Base-by-base conservation (phyloP, 805 yeast genomes). In the Yarrowia sp. region DNA sequence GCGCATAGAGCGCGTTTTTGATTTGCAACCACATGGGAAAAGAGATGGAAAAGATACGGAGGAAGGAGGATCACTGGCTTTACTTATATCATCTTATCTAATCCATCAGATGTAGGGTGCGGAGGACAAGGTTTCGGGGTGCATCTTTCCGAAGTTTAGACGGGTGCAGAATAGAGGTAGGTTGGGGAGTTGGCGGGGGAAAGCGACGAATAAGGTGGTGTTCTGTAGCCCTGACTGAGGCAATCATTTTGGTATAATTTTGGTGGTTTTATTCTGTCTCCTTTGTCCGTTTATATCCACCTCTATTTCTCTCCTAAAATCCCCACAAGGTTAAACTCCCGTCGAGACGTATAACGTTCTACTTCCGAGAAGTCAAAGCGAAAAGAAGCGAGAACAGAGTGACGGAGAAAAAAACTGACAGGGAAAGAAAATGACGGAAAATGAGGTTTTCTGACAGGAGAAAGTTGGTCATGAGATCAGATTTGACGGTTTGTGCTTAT, bases 1-100 rank as follows among this genome's bases (percentile, higher is more conserved):
- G 54, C 35, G 54, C 54, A 12, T 30, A 28, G 17, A 48, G 17
- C 11, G 54, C 54, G 54, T 48, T 22, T 48, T 48, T 48, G 54
- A 48, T 48, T 14, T 8, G 16, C 0, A n/a, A 9, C 35, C 35
- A 46, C 51, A 46, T 46, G 8, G 6, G 5, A 12, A 8, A 10
- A 24, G n/a, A 7, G n/a, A n/a, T 35, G 19, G 10, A 6, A 21
- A n/a, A n/a, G 21, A 33, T 11, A 17, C 2, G 4, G 38, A 14
- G 4, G 4, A 14, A 3, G 6, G 17, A 12, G 38, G 38, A 3
- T 4, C 38, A 12, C 26, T 4, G 6, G 22, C 17, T n/a, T 21
- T 19, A 19, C 12, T 19, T 40, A 40, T 21, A 40, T n/a, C 40
- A 35, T 43, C 48, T 43, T 43, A 43, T 43, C 48, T 43, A 16